Evolutionary conservation across 495 filamentous ascomycete species (phyloP).

Genomic region (Talaromyces liani): DNA sequence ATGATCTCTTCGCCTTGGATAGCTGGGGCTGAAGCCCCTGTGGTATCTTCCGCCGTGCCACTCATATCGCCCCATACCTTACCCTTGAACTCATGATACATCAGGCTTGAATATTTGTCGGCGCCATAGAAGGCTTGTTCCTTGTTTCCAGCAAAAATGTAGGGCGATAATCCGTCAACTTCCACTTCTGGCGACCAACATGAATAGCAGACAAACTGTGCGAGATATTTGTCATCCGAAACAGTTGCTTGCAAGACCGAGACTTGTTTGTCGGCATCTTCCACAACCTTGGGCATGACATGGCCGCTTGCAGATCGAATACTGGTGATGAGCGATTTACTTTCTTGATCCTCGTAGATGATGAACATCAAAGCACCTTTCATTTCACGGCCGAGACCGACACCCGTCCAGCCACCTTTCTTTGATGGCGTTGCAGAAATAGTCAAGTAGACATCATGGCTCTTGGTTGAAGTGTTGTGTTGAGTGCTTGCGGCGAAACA

Average conservation of each 20-base stretch:
- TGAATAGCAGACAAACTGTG: constrained; percentile 5
- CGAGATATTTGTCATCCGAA: constrained; percentile 1
- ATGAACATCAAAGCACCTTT: constrained; percentile 10
- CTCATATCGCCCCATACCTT: background rate
- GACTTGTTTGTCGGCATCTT: background rate
- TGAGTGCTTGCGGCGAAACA: background rate
- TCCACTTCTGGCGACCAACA: constrained; percentile 7
- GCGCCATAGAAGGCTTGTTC: constrained; percentile 10
- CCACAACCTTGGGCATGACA: constrained; percentile 4
- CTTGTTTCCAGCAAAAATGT: constrained; percentile 4
- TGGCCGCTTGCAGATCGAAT: constrained; percentile 8
- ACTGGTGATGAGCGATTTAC: constrained; percentile 3
- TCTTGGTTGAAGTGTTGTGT: background rate
- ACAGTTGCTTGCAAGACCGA: constrained; percentile 1
- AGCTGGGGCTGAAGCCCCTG: background rate
- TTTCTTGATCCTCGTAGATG: constrained; percentile 5
- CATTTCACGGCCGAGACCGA: constrained; percentile 6
- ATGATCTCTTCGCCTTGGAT: constrained; percentile 4
- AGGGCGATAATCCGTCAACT: background rate
- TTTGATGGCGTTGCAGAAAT: constrained; percentile 3
- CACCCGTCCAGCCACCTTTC: constrained; percentile 5
- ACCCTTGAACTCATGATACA: constrained; percentile 1
- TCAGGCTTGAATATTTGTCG: background rate
- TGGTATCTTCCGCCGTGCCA: background rate
- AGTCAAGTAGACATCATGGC: constrained; percentile 6